phyloP scores from a whole-genome alignment of 2,329 filamentous ascomycete genomes.

The Colletotrichum noveboracense region DNA sequence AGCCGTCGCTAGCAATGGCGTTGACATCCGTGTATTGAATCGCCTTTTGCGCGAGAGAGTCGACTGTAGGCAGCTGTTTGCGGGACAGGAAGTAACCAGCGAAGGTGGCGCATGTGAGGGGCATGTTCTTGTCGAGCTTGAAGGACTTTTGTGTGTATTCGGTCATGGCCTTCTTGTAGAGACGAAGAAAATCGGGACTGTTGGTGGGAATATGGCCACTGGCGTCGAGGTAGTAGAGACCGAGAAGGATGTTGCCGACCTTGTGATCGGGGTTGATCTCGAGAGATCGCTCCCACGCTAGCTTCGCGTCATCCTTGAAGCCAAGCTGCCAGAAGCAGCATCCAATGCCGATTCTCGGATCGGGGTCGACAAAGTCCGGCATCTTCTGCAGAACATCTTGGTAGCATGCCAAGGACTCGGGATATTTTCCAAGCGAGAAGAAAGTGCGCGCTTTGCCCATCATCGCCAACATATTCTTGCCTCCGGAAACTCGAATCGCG shows the following conservation, averaged over 20 bases:
- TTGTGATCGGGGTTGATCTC: conserved; percentile 86
- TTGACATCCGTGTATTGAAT: conserved; percentile 97
- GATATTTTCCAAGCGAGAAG: conserved; percentile 86
- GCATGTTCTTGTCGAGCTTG: conserved; percentile 90
- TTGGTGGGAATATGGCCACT: conserved; percentile 84
- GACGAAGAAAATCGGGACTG: conserved; percentile 80
- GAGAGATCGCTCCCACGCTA: conserved; percentile 86
- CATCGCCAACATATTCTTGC: conserved; percentile 89
- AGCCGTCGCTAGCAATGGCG: conserved; percentile 94
- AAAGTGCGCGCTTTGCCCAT: conserved; percentile 88
- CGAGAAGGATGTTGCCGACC: conserved; percentile 87
- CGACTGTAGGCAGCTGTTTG: conserved; percentile 81
- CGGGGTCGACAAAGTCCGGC: conserved; percentile 87
- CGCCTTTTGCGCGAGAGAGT: conserved; percentile 86
- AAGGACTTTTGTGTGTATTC: conserved; percentile 93
- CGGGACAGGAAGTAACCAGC: conserved; percentile 87
- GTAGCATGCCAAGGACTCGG: conserved; percentile 82
- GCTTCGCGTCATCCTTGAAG: conserved; percentile 89
- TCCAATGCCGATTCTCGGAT: conserved; percentile 94
- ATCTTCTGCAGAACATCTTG: conserved; percentile 87
- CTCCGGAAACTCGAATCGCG: conserved; percentile 81
- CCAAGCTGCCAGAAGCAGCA: conserved; percentile 97
- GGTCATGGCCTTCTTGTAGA: conserved; percentile 94
- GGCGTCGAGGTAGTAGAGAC: conserved; percentile 86
- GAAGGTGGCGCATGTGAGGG: conserved; percentile 89